Base-by-base conservation (phyloP, 805 yeast species). In the Dipodascus albidus region DNA sequence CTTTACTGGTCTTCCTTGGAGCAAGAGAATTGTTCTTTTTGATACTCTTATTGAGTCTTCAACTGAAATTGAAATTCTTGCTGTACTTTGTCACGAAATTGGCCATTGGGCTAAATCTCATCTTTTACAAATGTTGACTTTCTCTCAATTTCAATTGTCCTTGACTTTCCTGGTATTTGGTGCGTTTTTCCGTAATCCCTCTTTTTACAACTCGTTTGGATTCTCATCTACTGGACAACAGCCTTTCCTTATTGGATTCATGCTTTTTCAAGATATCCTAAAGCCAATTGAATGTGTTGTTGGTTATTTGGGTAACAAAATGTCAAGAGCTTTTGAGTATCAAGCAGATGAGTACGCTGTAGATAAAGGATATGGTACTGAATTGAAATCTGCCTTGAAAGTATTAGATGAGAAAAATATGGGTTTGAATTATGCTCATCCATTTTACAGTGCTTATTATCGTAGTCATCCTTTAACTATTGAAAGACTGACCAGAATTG, bases 91-190 rank as follows among this genome's bases (percentile, higher is more conserved):
- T n/a, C 99, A 93, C 66, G 99, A 93, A 73, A 84, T 93, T 60
- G 99, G 99, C 51, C 99, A 93, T 68, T 93, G 99, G 99, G 83
- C 84, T 62, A 76, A 85, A 67, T 82, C 85, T 55, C 99, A 93
- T 68, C 84, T 90, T 57, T 74, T 90, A n/a, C 82, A 82, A 65
- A 78, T 84, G 76, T 70, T 93, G 63, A 63, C 77, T 3, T 76
- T 83, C 57, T 74, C 80, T 49, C 90, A 87, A 68, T 66, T 72
- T 3, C 86, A 86, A 60, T 68, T 83, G 52, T 79, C 85, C 60
- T 62, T 79, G 23, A 75, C 82, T 48, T 87, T 90, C 67, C 74
- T 85, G 0, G 64, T 85, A 58, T 90, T 93, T 70, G 79, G 95
- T 1, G 83, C 82, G 0, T 89, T 91, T 61, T 79, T 87, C 65